A percentile compares a stretch with the other conserved stretches of the same genome.
Evolutionary conservation across 2,329 filamentous ascomycete species (phyloP).

Genomic region (Colletotrichum gloeosporioides): DNA sequence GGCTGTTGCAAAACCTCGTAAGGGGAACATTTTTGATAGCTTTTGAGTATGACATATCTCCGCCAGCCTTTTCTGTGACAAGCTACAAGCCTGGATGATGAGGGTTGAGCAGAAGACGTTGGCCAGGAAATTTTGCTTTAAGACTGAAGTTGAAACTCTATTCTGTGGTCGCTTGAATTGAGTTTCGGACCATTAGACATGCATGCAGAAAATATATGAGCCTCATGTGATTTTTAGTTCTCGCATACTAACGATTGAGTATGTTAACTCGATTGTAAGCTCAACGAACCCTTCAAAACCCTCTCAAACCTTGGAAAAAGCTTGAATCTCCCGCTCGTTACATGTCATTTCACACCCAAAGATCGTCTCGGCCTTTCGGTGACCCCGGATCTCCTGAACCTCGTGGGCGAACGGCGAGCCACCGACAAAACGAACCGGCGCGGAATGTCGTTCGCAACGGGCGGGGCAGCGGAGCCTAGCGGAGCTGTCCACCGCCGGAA

Average conservation of each 20-base stretch:
- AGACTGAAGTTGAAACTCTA: too few species aligned
- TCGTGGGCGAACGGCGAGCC: background rate
- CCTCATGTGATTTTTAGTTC: background rate
- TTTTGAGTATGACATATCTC: too few species aligned
- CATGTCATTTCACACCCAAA: background rate
- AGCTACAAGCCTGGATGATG: too few species aligned
- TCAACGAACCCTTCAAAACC: background rate
- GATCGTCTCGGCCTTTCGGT: background rate
- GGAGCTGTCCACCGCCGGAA: background rate
- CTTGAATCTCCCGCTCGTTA: background rate
- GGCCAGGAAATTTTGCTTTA: too few species aligned
- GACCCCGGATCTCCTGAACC: background rate
- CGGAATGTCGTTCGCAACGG: background rate
- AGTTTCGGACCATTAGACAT: background rate
- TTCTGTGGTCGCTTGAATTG: too few species aligned
- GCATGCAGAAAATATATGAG: fast-evolving
- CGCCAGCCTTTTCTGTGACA: too few species aligned
- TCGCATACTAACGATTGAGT: background rate
- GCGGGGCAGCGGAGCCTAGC: background rate
- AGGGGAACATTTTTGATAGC: too few species aligned
- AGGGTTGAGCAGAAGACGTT: too few species aligned
- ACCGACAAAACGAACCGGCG: background rate
- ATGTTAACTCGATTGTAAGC: background rate
- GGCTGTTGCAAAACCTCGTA: too few species aligned
- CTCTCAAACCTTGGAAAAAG: background rate